Evolutionary conservation across 192 early-diverging fungal species (phyloP).

Genomic region (Mortierella hygrophila): DNA sequence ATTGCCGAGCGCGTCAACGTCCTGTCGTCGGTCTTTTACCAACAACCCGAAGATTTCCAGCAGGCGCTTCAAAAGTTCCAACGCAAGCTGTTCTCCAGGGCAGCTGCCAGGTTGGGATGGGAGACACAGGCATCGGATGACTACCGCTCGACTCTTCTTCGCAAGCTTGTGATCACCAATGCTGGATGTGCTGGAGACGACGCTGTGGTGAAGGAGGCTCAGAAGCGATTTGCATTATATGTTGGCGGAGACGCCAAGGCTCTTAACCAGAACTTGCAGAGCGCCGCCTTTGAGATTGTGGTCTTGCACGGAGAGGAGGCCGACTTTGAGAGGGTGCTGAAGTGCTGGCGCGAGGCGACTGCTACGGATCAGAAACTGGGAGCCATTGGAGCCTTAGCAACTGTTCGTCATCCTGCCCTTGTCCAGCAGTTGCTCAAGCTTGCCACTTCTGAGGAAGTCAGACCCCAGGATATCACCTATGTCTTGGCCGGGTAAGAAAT

Average conservation of each 20-base stretch:
- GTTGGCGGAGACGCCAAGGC: slow-evolving; percentile 76
- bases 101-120: slow-evolving; percentile 83
- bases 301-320: slow-evolving; percentile 71
- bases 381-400: slow-evolving; percentile 74
- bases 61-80: slow-evolving; percentile 76
- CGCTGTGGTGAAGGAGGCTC: slow-evolving; percentile 72
- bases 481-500: slow-evolving; percentile 56
- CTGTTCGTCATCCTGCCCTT: slow-evolving; percentile 65
- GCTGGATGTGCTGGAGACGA: slow-evolving; percentile 80
- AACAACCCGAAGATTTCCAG: slow-evolving; percentile 70
- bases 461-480: slow-evolving; percentile 78
- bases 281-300: slow-evolving; percentile 79
- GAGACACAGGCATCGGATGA: slow-evolving; percentile 79
- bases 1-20: slow-evolving; percentile 70
- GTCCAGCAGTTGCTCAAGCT: slow-evolving; percentile 72
- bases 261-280: slow-evolving; percentile 80
- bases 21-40: slow-evolving; percentile 76
- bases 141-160: slow-evolving; percentile 79
- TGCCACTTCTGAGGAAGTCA: slow-evolving; percentile 75
- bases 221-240: slow-evolving; percentile 75
- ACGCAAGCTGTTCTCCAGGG: slow-evolving; percentile 79
- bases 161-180: slow-evolving; percentile 79
- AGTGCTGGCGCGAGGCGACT: slow-evolving; percentile 70
- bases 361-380: slow-evolving; percentile 77
- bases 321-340: slow-evolving; percentile 72